These are phyloP conservation scores for Zasmidium citrigriseum DNA, from an alignment of 2,329 filamentous ascomycete species.

Conservation along the genomic window DNA sequence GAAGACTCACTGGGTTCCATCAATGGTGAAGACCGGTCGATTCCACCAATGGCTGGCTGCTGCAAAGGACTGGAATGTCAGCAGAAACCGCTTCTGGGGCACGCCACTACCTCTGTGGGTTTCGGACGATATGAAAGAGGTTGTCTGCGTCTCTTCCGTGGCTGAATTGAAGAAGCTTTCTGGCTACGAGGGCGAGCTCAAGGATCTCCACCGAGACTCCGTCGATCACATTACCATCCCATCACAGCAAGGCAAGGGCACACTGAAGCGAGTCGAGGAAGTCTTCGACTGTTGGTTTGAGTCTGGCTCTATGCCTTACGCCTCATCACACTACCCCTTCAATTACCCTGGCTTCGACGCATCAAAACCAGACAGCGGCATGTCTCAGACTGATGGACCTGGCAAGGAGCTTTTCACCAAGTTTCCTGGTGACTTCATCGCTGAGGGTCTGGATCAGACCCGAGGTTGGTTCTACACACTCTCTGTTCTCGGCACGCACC, in stretches of 20 bases:
- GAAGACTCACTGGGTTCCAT: slow-evolving; percentile 87
- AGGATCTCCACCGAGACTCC: slow-evolving; percentile 87
- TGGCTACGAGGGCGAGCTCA: slow-evolving; percentile 80
- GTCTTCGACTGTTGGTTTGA: slow-evolving; percentile 98
- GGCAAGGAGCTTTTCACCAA: slow-evolving; percentile 67
- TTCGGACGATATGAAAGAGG: slow-evolving; percentile 83
- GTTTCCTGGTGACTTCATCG: slow-evolving; percentile 93
- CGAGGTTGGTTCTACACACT: slow-evolving; percentile 97
- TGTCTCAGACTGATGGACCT: slow-evolving; percentile 30
- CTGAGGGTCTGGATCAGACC: slow-evolving; percentile 90
- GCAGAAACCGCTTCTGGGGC: slow-evolving; percentile 92
- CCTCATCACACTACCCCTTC: slow-evolving; percentile 88
- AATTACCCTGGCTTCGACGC: slow-evolving; percentile 68
- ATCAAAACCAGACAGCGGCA: slow-evolving; percentile 30
- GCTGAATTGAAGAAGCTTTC: slow-evolving; percentile 82
- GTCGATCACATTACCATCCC: slow-evolving; percentile 94
- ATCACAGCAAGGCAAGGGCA: slow-evolving; percentile 81
- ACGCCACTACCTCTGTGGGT: slow-evolving; percentile 91
- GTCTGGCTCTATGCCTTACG: slow-evolving; percentile 93
- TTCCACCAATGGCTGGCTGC: slow-evolving; percentile 91
- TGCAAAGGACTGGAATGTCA: slow-evolving; percentile 93
- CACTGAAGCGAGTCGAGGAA: slow-evolving; percentile 77
- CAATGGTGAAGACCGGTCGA: slow-evolving; percentile 84
- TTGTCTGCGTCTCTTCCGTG: slow-evolving; percentile 82
- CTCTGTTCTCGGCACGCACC: slow-evolving; percentile 81